Percentiles rank a stretch among this genome's conserved stretches.
phyloP scores from a whole-genome alignment of 2,329 filamentous ascomycete genomes.

The Gnomoniopsis smithogilvyi region DNA sequence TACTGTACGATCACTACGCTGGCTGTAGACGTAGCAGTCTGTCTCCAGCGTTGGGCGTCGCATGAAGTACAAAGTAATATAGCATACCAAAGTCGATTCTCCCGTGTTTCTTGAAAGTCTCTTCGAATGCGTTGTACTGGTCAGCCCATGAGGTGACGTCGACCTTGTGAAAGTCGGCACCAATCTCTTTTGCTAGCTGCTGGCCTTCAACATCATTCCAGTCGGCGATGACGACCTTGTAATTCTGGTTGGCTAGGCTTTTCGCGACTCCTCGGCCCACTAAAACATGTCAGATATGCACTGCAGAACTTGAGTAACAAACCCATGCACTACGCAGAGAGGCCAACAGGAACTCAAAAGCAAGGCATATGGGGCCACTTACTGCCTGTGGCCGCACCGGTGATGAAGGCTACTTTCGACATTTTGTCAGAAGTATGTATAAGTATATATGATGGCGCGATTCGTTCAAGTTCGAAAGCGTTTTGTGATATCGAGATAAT shows the following conservation, averaged over 20 bases:
- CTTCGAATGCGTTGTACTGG: background rate
- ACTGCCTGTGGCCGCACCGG: background rate
- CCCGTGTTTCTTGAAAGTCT: background rate
- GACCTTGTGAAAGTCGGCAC: background rate
- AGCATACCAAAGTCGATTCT: background rate
- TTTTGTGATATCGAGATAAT: too few species aligned
- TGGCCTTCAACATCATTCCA: background rate
- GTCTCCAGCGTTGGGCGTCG: background rate
- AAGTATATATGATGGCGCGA: background rate
- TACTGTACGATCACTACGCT: background rate
- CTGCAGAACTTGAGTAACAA: background rate
- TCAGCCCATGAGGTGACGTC: background rate
- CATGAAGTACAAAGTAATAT: background rate
- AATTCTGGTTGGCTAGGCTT: background rate
- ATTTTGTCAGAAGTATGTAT: background rate
- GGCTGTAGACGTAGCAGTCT: background rate
- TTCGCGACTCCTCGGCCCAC: background rate
- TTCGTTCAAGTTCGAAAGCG: background rate
- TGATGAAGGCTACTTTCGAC: background rate
- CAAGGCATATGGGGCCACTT: background rate
- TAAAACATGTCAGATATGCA: background rate
- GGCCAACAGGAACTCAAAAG: background rate
- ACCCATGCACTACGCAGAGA: background rate
- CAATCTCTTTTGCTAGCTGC: background rate
- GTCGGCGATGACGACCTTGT: background rate